A percentile compares a stretch with the other conserved stretches of the same genome.
phyloP scores from a whole-genome alignment of 164 flowering plant species.

The Brasenia schreberi region DNA sequence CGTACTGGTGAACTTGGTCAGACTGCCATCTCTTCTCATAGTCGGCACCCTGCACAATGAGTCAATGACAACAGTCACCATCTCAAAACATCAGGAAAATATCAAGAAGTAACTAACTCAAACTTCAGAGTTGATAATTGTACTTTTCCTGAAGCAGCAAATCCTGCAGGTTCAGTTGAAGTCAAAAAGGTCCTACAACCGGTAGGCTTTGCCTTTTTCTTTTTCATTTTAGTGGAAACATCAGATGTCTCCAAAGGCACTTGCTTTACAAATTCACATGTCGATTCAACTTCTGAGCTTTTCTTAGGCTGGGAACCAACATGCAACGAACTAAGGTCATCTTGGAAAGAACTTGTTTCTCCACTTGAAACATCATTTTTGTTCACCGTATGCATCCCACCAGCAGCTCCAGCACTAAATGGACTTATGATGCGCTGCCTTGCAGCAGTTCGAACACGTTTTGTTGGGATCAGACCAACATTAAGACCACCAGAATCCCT shows the following conservation, averaged over 20 bases:
- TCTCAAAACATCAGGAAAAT: conserved; percentile 1
- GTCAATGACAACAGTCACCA: conserved; percentile 12
- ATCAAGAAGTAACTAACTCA: not conserved
- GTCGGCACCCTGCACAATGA: conserved; percentile 40
- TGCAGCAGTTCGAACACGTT: conserved; percentile 88
- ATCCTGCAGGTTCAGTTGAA: conserved; percentile 13
- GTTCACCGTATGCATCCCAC: conserved; percentile 22
- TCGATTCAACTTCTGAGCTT: conserved; percentile 70
- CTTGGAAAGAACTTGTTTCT: conserved; percentile 91
- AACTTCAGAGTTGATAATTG: conserved; percentile 1
- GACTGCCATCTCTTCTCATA: conserved; percentile 70
- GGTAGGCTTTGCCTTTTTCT: conserved; percentile 76
- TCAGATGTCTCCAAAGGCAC: conserved; percentile 51
- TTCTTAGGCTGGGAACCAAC: conserved; percentile 55
- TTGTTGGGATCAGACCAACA: conserved; percentile 73
- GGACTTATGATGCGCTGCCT: conserved; percentile 73
- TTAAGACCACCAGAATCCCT: conserved; percentile 45
- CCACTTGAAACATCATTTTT: conserved; percentile 94
- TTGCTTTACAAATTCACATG: conserved; percentile 53
- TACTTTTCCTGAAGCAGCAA: conserved; percentile 13
- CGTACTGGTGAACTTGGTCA: conserved; percentile 42
- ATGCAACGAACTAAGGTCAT: conserved; percentile 70
- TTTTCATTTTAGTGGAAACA: conserved; percentile 53
- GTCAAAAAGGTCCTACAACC: conserved; percentile 20
- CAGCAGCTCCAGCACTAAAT: conserved; percentile 36